Evolutionary conservation across 2,329 filamentous ascomycete species (phyloP), one percentile per base, ranked within the genome.

Genomic region (Teratosphaeria destructans): DNA sequence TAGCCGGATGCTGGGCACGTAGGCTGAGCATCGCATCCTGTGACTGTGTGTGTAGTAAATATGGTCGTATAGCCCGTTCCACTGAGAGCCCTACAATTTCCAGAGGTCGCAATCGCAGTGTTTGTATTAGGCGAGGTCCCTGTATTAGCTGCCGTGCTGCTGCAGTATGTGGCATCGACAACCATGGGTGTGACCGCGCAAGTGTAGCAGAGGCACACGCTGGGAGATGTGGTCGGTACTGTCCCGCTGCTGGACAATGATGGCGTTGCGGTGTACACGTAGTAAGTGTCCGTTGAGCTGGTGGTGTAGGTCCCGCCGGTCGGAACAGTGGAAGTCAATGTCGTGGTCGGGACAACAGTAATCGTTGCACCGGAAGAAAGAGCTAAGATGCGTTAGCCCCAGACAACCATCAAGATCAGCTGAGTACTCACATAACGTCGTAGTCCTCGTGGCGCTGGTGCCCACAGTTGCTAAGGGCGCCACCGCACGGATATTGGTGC

Each of bases 31-130:
- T 63, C 62, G 59, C 70, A 73, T 26, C 62, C 67, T 8, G 68
- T 72, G 27, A 71, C 62, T 2, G 66, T 71, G n/a, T 67, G 60
- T 1, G 68, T 72, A 8, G 68, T 71, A 57, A 67, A 68, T 11
- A 72, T 47, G 5, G 70, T 72, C 2, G 66, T 71, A 4, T 69
- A 71, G 4, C 68, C 67, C 26, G 64, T 63, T 10, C 63, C 60
- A 16, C 65, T 65, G 2, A 65, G 66, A 32, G 70, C 59, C 29
- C 55, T 66, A 58, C 69, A 70, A 62, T 67, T 70, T 11, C 68
- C 55, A 16, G 65, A 62, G 11, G 55, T 32, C 32, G 27, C 23
- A 3, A 54, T 54, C 4, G 27, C 52, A 5, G 32, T 54, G 14
- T 32, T 54, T 11, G 14, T 32, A 14, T 35, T 35, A 1, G 52